Base-by-base conservation (phyloP, 495 filamentous ascomycete species). In the Lophium mytilinum region DNA sequence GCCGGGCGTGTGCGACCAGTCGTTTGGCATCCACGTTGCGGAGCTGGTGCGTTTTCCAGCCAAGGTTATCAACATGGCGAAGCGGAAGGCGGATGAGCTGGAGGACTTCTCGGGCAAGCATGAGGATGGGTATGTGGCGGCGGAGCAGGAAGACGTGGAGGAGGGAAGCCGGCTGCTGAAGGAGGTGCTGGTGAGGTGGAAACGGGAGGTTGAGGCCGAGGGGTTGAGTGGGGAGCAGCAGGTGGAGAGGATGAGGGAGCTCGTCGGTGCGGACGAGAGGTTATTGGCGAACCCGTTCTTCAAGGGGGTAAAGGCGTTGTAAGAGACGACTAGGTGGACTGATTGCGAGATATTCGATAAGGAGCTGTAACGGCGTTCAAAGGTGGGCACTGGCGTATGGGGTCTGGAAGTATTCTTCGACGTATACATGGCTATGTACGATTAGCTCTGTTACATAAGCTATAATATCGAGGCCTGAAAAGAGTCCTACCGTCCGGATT, bases 51-150 rank as follows among this genome's bases (percentile, higher is more conserved):
- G 91, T n/a, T 99, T 99, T 76, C 93, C 93, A 2, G 83, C 87
- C 52, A 99, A 97, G 72, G 93, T 99, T 5, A 87, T 99, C 52
- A 90, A 90, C 64, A 99, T 97, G 93, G 93, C 93, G 24, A 95
- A 94, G 73, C 82, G 93, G 58, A 97, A 97, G 73, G 93, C 93
- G 1, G 93, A 96, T 69, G 93, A 99, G 76, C 77, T 99, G 15
- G 93, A 99, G 71, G 93, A 98, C 69, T 98, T 98, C 64, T 87
- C 88, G 0, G 83, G 83, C 51, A 84, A 88, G 65, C 80, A 83
- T 65, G 85, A 83, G 37, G 76, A 80, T 10, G 68, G 71, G 1
- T 62, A 74, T 18, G 72, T 82, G 14, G 74, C 80, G 53, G 69
- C 90, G 66, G 84, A 79, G 50, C 90, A 88, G 63, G 80, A 90